A percentile compares a stretch with the other conserved stretches of the same genome.
phyloP scores from a whole-genome alignment of 2,329 filamentous ascomycete species.

The Stagonosporopsis tanaceti region DNA sequence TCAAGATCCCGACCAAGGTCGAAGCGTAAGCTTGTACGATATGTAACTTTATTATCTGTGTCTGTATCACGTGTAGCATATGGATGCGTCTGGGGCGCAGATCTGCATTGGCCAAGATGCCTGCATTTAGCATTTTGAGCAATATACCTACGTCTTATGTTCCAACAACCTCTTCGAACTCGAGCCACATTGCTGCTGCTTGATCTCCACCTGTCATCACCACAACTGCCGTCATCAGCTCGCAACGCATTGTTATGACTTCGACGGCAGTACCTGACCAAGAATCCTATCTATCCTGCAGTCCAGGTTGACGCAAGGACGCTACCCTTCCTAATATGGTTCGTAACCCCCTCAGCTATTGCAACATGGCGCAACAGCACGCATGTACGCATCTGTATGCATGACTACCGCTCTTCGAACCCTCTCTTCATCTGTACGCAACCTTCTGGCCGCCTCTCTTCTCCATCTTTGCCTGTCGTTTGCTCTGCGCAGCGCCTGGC shows the following conservation, averaged over 20 bases:
- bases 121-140: constrained; percentile 19
- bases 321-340: neutral
- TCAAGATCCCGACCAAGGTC: constrained; percentile 70
- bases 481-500: constrained; percentile 48
- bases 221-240: neutral
- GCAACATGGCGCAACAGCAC: neutral
- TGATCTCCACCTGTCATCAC: too few species aligned
- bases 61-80: constrained; percentile 32
- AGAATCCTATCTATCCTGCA: neutral
- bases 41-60: constrained; percentile 31
- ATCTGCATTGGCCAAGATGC: constrained; percentile 13
- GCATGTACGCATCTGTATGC: neutral
- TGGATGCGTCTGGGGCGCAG: constrained; percentile 18
- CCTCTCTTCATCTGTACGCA: constrained; percentile 51
- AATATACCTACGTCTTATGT: constrained; percentile 23
- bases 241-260: neutral
- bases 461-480: constrained; percentile 61
- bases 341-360: neutral
- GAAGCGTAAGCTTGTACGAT: constrained; percentile 49
- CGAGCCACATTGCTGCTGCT: neutral
- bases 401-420: neutral
- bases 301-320: neutral
- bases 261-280: neutral
- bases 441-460: constrained; percentile 60
- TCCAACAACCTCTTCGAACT: neutral